A percentile compares a stretch with the other conserved stretches of the same genome.
phyloP scores from a whole-genome alignment of 2,329 filamentous ascomycete species.

The Cladophialophora carrionii region DNA sequence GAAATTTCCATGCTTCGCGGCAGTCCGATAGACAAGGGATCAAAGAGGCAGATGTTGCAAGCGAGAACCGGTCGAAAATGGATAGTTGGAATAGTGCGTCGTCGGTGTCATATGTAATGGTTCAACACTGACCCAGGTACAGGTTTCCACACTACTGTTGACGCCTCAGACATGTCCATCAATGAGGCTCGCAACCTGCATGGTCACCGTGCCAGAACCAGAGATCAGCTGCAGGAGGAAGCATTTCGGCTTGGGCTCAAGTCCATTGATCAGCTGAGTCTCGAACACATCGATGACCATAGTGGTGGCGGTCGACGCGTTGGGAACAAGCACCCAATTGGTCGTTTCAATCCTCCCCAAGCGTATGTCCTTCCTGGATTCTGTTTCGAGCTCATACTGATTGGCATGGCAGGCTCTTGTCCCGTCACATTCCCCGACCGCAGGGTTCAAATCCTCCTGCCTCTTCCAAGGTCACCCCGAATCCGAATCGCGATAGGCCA shows the following conservation, averaged over 20 bases:
- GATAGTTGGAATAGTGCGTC: conserved; percentile 44
- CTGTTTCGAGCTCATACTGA: not conserved
- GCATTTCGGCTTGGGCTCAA: conserved; percentile 10
- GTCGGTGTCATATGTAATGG: not conserved
- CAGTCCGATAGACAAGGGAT: conserved; percentile 42
- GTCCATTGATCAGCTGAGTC: not conserved
- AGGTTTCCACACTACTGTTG: conserved; percentile 18
- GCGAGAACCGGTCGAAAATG: conserved; percentile 40
- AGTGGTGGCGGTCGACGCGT: conserved; percentile 4
- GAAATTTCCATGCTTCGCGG: conserved; percentile 39
- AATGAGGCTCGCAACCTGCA: conserved; percentile 35
- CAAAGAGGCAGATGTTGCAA: conserved; percentile 39
- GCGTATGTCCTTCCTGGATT: not conserved
- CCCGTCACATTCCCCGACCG: not conserved
- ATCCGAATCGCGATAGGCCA: not conserved
- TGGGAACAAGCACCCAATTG: not conserved
- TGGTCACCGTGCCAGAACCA: conserved; percentile 27
- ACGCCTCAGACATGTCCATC: conserved; percentile 5
- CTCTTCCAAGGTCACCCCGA: not conserved
- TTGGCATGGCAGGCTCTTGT: not conserved
- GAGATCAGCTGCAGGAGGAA: conserved; percentile 13
- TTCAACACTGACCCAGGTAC: not conserved
- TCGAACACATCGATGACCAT: conserved; percentile 25
- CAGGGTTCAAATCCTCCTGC: not conserved
- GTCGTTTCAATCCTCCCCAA: not conserved